Conservation (phyloP, 1,139 yeast genomes). For the Nakaseomyces uthaithaninus region DNA sequence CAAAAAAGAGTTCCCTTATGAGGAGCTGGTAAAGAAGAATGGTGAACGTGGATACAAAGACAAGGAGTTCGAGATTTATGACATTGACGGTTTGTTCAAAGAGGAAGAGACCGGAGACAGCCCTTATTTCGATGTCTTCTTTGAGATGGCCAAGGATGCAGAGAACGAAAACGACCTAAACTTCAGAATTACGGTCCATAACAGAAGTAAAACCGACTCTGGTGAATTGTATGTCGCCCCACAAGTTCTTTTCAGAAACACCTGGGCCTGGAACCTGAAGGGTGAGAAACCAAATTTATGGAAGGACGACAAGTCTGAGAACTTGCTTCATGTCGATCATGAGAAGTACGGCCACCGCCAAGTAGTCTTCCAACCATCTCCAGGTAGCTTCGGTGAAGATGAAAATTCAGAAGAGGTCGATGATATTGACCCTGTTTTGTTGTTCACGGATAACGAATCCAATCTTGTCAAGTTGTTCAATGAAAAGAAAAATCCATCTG, state of each 20-base stretch:
- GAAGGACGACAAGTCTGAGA: slow-evolving; percentile 33
- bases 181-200: slow-evolving; percentile 85
- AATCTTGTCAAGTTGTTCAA: slow-evolving; percentile 65
- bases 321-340: slow-evolving; percentile 54
- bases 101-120: slow-evolving; percentile 51
- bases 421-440: slow-evolving; percentile 53
- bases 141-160: slow-evolving; percentile 85
- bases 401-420: slow-evolving; percentile 13
- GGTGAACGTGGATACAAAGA: slow-evolving; percentile 41
- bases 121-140: slow-evolving; percentile 81
- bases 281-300: slow-evolving; percentile 55
- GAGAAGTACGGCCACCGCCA: slow-evolving; percentile 66
- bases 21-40: slow-evolving; percentile 64
- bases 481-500: slow-evolving; percentile 42
- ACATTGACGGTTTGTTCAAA: slow-evolving; percentile 27
- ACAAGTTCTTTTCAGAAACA: slow-evolving; percentile 78
- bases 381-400: slow-evolving; percentile 43
- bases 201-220: slow-evolving; percentile 61
- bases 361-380: slow-evolving; percentile 80
- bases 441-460: slow-evolving; percentile 88
- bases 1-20: slow-evolving; percentile 63
- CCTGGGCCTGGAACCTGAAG: slow-evolving; percentile 70
- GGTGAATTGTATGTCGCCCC: slow-evolving; percentile 88
- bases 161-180: slow-evolving; percentile 73
- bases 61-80: slow-evolving; percentile 44